Evolutionary conservation across 768 basidiomycete genomes (phyloP), one percentile per base, ranked within the genome.

Genomic region (Collybiopsis luxurians): DNA sequence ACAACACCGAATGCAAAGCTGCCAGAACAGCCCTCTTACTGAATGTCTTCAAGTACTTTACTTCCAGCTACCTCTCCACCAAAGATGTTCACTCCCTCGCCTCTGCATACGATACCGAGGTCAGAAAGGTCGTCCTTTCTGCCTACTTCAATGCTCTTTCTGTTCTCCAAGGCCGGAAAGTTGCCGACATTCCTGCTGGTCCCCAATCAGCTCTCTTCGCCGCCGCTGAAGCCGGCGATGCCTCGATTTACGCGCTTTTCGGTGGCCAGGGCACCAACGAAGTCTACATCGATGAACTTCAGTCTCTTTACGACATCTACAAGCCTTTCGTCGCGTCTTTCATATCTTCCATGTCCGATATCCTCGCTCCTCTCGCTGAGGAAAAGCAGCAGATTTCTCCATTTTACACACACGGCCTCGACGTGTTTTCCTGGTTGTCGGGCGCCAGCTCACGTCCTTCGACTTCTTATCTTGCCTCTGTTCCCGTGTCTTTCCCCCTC

Each of bases 261-360:
- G 96, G 96, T 51, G 97, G 97, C 13, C 97, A 99, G 73, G 97
- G 97, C 57, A 92, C 90, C 58, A 98, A 98, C 72, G 97, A 98
- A 68, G 90, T 96, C 58, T 99, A 98, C 76, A 94, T 98, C 70
- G 92, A 96, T 69, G 97, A 98, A 71, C 81, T 99, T 19, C 91
- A 96, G 75, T 75, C 79, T 49, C 86, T 98, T 51, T 95, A 91
- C 73, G 89, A 97, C 73, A 90, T 84, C 59, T 98, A 99, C 80
- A 84, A 79, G 60, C 89, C 95, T 11, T 96, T 93, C 67, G 86
- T 98, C 61, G 75, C 79, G 15, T 71, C 87, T 17, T 87, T 94
- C 77, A 71, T 97, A 60, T 66, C 76, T 27, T 76, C 77, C 38
- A 72, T 92, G 62, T 85, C 89, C 47, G 77, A 87, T 46, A 76